A percentile compares a stretch with the other conserved stretches of the same genome.
phyloP scores from a whole-genome alignment of 768 basidiomycete species.

The Boletus eberwhitei region DNA sequence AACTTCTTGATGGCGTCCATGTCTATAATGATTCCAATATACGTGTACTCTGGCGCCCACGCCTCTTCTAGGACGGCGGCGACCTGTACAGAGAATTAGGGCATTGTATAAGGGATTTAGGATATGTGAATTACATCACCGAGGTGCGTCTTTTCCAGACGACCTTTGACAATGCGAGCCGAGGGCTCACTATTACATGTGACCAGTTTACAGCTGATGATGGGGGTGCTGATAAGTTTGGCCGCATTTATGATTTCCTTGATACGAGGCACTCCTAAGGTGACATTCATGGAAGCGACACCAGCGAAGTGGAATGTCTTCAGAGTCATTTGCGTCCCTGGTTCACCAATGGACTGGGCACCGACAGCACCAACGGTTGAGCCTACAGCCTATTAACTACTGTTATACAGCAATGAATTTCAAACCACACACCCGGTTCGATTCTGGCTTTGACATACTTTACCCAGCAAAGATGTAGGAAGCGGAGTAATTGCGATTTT shows the following conservation, averaged over 20 bases:
- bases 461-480: conserved; percentile 85
- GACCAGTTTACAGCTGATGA: conserved; percentile 94
- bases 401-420: not conserved
- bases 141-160: conserved; percentile 90
- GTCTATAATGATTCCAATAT: conserved; percentile 91
- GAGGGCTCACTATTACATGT: conserved; percentile 85
- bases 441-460: conserved; percentile 95
- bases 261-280: conserved; percentile 98
- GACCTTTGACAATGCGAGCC: conserved; percentile 94
- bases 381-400: conserved; percentile 41
- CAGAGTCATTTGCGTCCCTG: conserved; percentile 98
- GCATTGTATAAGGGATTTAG: not conserved
- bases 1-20: conserved; percentile 82
- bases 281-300: conserved; percentile 99
- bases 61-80: conserved; percentile 93
- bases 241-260: conserved; percentile 99
- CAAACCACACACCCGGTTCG: conserved; percentile 67
- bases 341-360: conserved; percentile 98
- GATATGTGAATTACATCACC: conserved; percentile 66
- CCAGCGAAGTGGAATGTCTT: conserved; percentile 99
- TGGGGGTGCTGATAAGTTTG: conserved; percentile 95
- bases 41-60: conserved; percentile 91
- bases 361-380: conserved; percentile 98
- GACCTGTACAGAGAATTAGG: conserved; percentile 48
- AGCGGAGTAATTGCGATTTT: conserved; percentile 67